Conservation (phyloP, 164 flowering plant species). For the Magnolia sinica region DNA sequence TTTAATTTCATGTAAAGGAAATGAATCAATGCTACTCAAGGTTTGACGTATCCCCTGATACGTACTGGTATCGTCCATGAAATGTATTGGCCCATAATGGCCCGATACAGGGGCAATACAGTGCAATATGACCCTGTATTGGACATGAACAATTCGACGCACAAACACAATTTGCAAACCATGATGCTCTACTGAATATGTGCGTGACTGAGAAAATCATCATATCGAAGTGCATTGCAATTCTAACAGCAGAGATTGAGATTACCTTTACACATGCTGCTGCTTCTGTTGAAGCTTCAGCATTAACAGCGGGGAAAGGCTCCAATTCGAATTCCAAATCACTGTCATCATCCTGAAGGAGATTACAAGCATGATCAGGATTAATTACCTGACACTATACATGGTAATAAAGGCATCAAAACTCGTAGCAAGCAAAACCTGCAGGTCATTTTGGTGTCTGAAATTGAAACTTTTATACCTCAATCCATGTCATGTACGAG, state of each 20-base stretch:
- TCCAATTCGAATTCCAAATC: conserved; percentile 84
- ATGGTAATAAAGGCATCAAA: not conserved
- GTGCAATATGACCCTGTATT: too few species aligned
- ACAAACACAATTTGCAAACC: not conserved
- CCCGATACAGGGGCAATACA: too few species aligned
- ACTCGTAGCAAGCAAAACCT: not conserved
- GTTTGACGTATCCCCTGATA: too few species aligned
- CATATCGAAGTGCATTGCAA: not conserved
- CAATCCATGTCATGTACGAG: not conserved
- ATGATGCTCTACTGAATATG: not conserved
- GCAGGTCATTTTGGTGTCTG: not conserved
- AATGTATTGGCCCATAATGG: too few species aligned
- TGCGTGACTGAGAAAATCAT: too few species aligned
- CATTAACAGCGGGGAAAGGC: conserved; percentile 54
- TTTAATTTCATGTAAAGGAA: too few species aligned
- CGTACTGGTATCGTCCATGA: too few species aligned
- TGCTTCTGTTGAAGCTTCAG: conserved; percentile 66
- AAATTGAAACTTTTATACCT: not conserved
- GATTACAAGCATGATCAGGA: conserved; percentile 6
- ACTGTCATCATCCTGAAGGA: conserved; percentile 87
- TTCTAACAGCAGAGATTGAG: not conserved
- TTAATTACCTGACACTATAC: not conserved
- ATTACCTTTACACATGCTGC: conserved; percentile 79
- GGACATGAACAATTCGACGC: too few species aligned
- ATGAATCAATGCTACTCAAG: too few species aligned